A percentile compares a stretch with the other conserved stretches of the same genome.
Evolutionary conservation across 371 early-diverging fungal species (phyloP).

Genomic region (Circinella minor): DNA sequence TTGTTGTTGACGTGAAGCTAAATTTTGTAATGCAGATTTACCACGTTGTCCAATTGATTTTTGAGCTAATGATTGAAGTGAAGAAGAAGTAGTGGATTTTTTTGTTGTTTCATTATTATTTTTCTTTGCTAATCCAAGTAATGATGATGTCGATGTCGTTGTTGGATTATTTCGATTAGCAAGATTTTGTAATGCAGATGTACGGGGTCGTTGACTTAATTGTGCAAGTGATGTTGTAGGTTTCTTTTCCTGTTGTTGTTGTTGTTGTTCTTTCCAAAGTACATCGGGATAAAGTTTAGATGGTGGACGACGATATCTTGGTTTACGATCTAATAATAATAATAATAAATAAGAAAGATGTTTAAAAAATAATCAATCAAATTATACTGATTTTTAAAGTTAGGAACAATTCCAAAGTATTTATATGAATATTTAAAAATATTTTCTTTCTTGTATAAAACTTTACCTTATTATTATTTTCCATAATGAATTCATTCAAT

Average conservation of each 20-base stretch:
- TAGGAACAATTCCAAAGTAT: not conserved
- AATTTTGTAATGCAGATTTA: conserved; percentile 18
- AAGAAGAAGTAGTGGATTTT: conserved; percentile 8
- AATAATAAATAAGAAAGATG: conserved; percentile 3
- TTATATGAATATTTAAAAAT: no score
- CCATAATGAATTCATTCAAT: no score
- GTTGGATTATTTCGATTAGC: conserved; percentile 12
- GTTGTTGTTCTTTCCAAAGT: conserved; percentile 7
- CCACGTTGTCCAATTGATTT: conserved; percentile 19
- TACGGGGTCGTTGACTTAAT: not conserved
- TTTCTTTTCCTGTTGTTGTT: not conserved
- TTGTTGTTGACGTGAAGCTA: conserved; percentile 23
- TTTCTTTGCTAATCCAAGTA: conserved; percentile 5
- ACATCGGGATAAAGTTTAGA: conserved; percentile 18
- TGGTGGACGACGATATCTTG: conserved; percentile 31
- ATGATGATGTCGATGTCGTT: not conserved
- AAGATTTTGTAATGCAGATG: conserved; percentile 12
- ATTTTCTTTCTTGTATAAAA: no score
- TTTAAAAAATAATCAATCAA: no score
- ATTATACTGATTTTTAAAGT: not conserved
- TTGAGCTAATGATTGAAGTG: conserved; percentile 37
- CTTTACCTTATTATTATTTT: no score
- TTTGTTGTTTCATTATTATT: not conserved
- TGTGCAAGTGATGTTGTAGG: conserved; percentile 5
- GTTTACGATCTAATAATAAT: conserved; percentile 20